Evolutionary conservation across 148 eudicot genomes (phyloP), one percentile per base, ranked within the genome.

Genomic region (Arbutus unedo): DNA sequence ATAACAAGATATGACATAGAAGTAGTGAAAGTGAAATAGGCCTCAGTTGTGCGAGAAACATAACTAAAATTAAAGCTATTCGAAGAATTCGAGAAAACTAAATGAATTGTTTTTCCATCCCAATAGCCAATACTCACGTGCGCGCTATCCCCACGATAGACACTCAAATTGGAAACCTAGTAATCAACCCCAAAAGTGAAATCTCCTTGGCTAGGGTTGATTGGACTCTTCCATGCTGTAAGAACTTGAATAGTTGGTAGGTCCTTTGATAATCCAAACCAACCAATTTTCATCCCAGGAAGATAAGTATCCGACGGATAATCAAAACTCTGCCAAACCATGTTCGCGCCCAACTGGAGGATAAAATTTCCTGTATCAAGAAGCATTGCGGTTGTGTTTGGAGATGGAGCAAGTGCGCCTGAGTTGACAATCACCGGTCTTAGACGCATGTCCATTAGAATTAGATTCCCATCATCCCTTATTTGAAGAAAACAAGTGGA

Each of bases 271-370:
- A 50, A 23, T 4, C 55, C n/a, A 14, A 50, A 13, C 78, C 78
- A 76, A 2, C 78, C 78, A 11, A 76, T 19, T 50, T 50, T 49
- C 78, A 76, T 76, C 8, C 78, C 78, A 0, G 78, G 78, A 11
- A 76, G 78, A 13, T 3, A 76, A 4, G 78, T 50, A 23, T 76
- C 78, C 10, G 59, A 23, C 5, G 78, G 59, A 49, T 50, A 31
- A 41, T 48, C 41, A n/a, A 76, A 76, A 25, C 78, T 76, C 59
- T 76, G 78, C 78, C 78, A 76, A 2, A 76, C 7, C 57, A 76
- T 1, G 13, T 6, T 23, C 3, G 3, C 44, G 10, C 59, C 43
- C 0, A 14, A 7, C 4, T 25, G 38, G 41, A 76, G 78, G 53
- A 76, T 57, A 48, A 76, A 76, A 41, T 76, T 50, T 10, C 78